Conservation (phyloP, 2,329 filamentous ascomycete species). For the Lecanicillium sp. region DNA sequence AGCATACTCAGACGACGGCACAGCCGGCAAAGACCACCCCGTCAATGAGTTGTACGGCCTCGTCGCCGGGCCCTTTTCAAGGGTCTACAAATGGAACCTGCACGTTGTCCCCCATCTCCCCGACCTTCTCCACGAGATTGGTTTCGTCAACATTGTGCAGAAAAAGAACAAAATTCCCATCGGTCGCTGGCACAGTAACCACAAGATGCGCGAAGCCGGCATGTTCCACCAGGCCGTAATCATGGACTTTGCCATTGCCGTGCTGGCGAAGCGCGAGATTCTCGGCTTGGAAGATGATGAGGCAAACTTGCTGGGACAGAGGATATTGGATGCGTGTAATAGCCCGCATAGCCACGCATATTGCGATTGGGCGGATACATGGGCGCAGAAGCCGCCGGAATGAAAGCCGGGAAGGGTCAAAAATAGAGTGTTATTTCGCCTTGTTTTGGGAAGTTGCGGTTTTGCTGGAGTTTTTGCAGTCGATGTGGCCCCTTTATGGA, state of each 20-base stretch:
- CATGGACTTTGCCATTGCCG: slow-evolving; percentile 25
- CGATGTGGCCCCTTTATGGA: too few relatives aligned
- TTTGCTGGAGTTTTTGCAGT: too few relatives aligned
- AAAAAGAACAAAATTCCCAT: slow-evolving; percentile 22
- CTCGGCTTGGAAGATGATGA: slow-evolving; percentile 25
- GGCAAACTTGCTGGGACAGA: slow-evolving; percentile 21
- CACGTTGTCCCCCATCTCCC: slow-evolving; percentile 19
- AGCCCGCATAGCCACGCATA: slow-evolving; percentile 24
- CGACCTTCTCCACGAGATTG: slow-evolving; percentile 19
- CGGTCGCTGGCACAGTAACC: slow-evolving; percentile 28
- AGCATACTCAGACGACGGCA: slow-evolving; percentile 24
- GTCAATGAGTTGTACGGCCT: slow-evolving; percentile 24
- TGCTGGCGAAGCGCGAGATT: slow-evolving; percentile 23
- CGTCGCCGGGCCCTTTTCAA: slow-evolving; percentile 21
- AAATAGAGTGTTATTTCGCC: too few relatives aligned
- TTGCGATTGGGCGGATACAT: slow-evolving; percentile 27
- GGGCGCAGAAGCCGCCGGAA: slow-evolving; percentile 26
- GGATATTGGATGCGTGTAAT: slow-evolving; percentile 22
- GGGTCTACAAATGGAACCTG: slow-evolving; percentile 26
- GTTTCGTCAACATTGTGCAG: slow-evolving; percentile 24
- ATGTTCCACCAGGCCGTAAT: slow-evolving; percentile 27
- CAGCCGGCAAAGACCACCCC: slow-evolving; percentile 19
- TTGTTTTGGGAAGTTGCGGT: too few relatives aligned
- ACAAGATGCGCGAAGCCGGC: slow-evolving; percentile 26
- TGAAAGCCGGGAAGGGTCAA: too few relatives aligned